Base-by-base conservation (phyloP, 495 filamentous ascomycete genomes). In the Parmelia sp. region DNA sequence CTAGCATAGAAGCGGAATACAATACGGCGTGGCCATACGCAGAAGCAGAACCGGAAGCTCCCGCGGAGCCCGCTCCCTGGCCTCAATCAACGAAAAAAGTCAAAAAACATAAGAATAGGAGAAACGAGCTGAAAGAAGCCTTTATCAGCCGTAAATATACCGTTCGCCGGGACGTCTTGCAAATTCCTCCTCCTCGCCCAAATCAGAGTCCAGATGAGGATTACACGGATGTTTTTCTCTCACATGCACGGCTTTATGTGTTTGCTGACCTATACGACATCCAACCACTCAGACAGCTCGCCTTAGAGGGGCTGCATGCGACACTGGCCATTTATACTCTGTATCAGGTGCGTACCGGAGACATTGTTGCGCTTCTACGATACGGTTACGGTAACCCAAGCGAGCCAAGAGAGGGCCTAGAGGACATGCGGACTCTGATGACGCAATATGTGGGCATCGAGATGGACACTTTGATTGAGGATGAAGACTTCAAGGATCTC, bases 261-360 rank as follows among this genome's bases (percentile, higher is more conserved):
- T 63, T 78, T 40, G 75, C 74, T 1, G 72, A 76, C 25, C 70
- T 69, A 49, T 78, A 76, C 57, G 60, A 68, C 8, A 74, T 78
- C 17, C 58, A 71, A 17, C 1, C 49, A 2, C 68, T 79, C 36
- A 62, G 66, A 29, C n/a, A 59, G 3, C 58, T 77, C 6, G 69
- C 75, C 8, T 65, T 77, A 6, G 59, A 64, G 17, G 75, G 77
- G 57, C 63, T 79, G 14, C 56, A 72, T 11, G 33, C 58, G 37
- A 77, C 72, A n/a, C 69, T 79, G 11, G 58, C 19, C 12, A 47
- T 56, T 6, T 78, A 75, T 61, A 71, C 58, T 15, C 65, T 77
- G 19, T 71, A 70, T 57, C 33, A 61, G 21, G 63, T 23, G 12
- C 69, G 69, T 19, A 42, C 71, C 25, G 45, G 7, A 14, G 68